Evolutionary conservation across 345 rosid species (phyloP), one percentile per base, ranked within the genome.

Genomic region (Moricandia arvensis): DNA sequence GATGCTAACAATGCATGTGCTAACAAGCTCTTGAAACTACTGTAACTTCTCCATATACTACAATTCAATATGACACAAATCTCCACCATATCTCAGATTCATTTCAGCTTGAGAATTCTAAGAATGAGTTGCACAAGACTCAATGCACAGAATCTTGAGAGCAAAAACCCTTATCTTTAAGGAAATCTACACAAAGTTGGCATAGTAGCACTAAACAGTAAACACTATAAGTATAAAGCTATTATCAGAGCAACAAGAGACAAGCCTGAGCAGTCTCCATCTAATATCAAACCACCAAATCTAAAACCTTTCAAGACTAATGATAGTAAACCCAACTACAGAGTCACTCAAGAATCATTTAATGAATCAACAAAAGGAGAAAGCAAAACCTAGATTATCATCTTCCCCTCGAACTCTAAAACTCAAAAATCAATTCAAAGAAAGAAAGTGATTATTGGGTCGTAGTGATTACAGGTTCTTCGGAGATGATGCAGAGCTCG

Each of bases 401-500:
- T n/a, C n/a, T n/a, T n/a, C n/a, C n/a, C n/a, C n/a, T n/a, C n/a
- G n/a, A n/a, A n/a, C n/a, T n/a, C n/a, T n/a, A n/a, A n/a, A n/a
- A n/a, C n/a, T n/a, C n/a, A n/a, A n/a, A n/a, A n/a, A n/a, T n/a
- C n/a, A n/a, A n/a, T n/a, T n/a, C n/a, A n/a, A 53, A 72, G 1
- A 16, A 24, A 59, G 54, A 54, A 8, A 29, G 11, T 27, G 8
- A 55, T 16, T 37, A 2, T 8, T 59, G 24, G 53, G 53, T 45
- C 53, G 33, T 26, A 18, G 47, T 26, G 71, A 82, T 85, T 35
- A 95, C 99, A 17, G 97, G 86, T 82, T 92, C 99, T 63, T 95
- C 93, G 58, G 97, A 95, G 71, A 95, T 85, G 78, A 95, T 90
- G 73, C 97, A 95, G 73, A 92, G 97, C 77, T 95, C 91, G 67